Evolutionary conservation across 2,329 filamentous ascomycete species (phyloP).

Genomic region (Xylaria sp.): DNA sequence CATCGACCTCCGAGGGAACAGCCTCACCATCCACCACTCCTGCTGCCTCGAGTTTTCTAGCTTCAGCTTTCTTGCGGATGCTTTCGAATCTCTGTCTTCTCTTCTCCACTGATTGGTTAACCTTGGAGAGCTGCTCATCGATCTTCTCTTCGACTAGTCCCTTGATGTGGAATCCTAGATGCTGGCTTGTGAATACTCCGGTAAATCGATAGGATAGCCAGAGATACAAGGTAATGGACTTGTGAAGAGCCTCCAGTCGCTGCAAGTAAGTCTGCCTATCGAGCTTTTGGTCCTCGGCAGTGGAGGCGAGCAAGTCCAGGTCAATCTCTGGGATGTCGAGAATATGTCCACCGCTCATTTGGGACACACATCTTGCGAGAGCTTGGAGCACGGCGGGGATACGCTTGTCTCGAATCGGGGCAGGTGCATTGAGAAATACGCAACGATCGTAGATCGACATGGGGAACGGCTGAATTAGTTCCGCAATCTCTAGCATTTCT

Average conservation of each 20-base stretch:
- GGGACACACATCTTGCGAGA: constrained; percentile 64
- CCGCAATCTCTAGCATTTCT: constrained; percentile 61
- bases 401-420: constrained; percentile 47
- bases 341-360: constrained; percentile 60
- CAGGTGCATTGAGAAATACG: constrained; percentile 67
- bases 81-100: constrained; percentile 30
- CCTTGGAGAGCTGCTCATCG: constrained; percentile 53
- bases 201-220: constrained; percentile 90
- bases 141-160: constrained; percentile 71
- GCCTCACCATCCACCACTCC: constrained; percentile 23
- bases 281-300: constrained; percentile 37
- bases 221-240: constrained; percentile 75
- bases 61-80: constrained; percentile 24
- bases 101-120: constrained; percentile 43
- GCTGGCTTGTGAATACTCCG: constrained; percentile 70
- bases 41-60: constrained; percentile 17
- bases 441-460: constrained; percentile 71
- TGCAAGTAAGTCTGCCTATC: constrained; percentile 54
- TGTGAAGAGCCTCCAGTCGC: constrained; percentile 72
- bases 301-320: constrained; percentile 68
- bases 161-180: constrained; percentile 75
- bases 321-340: constrained; percentile 66
- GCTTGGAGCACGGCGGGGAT: constrained; percentile 51
- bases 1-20: constrained; percentile 3
- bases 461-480: constrained; percentile 66